phyloP scores from a whole-genome alignment of 257 asterid genomes.

The Solanum piurae region DNA sequence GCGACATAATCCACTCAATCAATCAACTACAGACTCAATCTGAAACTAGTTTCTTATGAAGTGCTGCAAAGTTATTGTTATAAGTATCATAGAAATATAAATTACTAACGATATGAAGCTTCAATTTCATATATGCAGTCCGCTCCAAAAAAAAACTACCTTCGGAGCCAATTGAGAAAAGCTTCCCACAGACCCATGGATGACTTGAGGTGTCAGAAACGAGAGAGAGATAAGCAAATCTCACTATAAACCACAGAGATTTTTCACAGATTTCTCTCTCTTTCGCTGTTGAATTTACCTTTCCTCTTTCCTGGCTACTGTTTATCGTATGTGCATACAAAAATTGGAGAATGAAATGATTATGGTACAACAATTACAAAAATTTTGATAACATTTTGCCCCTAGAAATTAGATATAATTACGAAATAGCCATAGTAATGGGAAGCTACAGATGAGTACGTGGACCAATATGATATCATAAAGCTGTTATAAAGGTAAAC shows the following conservation, averaged over 20 bases:
- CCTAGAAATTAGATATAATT: neutral
- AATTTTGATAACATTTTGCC: neutral
- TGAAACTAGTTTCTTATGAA: neutral
- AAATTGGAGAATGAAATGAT: neutral
- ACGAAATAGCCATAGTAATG: neutral
- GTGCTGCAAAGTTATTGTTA: too few species aligned
- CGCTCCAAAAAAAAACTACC: conserved; percentile 18
- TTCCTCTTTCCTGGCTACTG: neutral
- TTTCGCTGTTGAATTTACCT: neutral
- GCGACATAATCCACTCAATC: neutral
- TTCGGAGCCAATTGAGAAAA: conserved; percentile 95
- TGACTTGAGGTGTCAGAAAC: conserved; percentile 27
- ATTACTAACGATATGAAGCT: neutral
- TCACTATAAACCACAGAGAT: neutral
- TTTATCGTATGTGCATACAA: neutral
- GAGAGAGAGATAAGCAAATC: conserved; percentile 7
- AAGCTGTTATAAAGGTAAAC: neutral
- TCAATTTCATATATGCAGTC: neutral
- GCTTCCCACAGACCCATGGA: conserved; percentile 93
- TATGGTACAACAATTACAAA: neutral
- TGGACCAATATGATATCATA: neutral
- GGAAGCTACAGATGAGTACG: neutral
- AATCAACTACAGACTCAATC: neutral
- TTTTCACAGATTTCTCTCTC: too few species aligned
- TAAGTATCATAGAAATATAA: too few species aligned